Evolutionary conservation across 73 alveolate species (phyloP).

Genomic region (Paramecium sonneborni): DNA sequence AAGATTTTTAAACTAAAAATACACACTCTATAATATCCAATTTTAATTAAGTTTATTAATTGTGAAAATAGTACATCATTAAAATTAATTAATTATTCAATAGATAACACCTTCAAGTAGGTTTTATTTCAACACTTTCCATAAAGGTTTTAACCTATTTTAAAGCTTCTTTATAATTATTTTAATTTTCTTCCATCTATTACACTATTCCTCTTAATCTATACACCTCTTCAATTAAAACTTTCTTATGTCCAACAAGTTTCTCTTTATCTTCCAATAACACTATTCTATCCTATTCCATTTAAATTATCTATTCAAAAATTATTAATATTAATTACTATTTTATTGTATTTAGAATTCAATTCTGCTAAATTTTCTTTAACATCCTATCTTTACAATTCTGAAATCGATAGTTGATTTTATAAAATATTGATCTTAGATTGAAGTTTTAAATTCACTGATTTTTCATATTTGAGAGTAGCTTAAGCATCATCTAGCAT

Average conservation of each 20-base stretch:
- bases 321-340: background rate
- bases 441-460: background rate
- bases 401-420: slow-evolving; percentile 20
- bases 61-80: background rate
- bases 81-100: background rate
- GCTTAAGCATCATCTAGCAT: slow-evolving; percentile 32
- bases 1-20: background rate
- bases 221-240: slow-evolving; percentile 39
- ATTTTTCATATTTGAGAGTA: slow-evolving; percentile 18
- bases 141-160: background rate
- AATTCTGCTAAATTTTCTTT: slow-evolving; percentile 29
- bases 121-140: slow-evolving; percentile 47
- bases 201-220: background rate
- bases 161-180: slow-evolving; percentile 39
- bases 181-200: slow-evolving; percentile 10
- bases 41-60: background rate
- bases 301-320: background rate
- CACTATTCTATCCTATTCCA: background rate
- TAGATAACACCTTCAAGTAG: background rate
- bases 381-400: slow-evolving; percentile 21
- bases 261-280: slow-evolving; percentile 13
- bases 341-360: slow-evolving; percentile 15
- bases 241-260: slow-evolving; percentile 20
- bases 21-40: background rate
- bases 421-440: slow-evolving; percentile 28